Base-by-base conservation (phyloP, 306 rosid species). In the Quercus bicolor region DNA sequence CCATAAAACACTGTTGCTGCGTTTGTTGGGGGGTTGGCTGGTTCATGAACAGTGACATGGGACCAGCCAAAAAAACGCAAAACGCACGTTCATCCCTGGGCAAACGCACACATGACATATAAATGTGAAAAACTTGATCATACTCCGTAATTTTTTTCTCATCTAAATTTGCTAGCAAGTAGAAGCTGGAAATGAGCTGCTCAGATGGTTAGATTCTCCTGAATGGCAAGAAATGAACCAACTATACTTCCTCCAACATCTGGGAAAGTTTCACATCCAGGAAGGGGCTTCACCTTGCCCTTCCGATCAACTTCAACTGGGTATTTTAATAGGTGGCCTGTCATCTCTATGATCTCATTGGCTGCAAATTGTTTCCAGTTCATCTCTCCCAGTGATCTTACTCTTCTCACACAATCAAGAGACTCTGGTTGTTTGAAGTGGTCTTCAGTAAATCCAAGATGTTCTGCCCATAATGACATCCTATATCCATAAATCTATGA, bases 401-500 rank as follows among this genome's bases (percentile, higher is more conserved):
- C 75, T 88, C 87, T 91, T 79, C 83, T 91, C 11, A 93, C 94
- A 57, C 99, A 95, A 29, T 93, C 99, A 12, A 93, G 82, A 83
- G 97, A 89, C 87, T 91, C 94, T 0, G 99, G 99, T 70, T 89
- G 77, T 52, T 77, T 83, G 92, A 93, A 95, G 79, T 90, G 84
- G 70, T 91, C 90, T 72, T 93, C 97, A 33, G 88, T 45, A 1
- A 83, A 84, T 29, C 94, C 99, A 0, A 86, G 85, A 81, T 95
- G 99, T 83, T 95, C 98, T 29, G 97, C 97, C 99, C 99, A 95
- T 26, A 95, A 90, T 3, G 99, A 95, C 98, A 95, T 93, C 80
- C 99, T 83, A 70, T 93, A 95, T 81, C 99, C 99, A 77, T 85
- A 86, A 74, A 95, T 89, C 99, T 95, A 62, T 79, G 79, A 37